These are phyloP conservation scores for Ailanthus altissimus DNA, from an alignment of 345 rosid genomes.

Conservation along the genomic window DNA sequence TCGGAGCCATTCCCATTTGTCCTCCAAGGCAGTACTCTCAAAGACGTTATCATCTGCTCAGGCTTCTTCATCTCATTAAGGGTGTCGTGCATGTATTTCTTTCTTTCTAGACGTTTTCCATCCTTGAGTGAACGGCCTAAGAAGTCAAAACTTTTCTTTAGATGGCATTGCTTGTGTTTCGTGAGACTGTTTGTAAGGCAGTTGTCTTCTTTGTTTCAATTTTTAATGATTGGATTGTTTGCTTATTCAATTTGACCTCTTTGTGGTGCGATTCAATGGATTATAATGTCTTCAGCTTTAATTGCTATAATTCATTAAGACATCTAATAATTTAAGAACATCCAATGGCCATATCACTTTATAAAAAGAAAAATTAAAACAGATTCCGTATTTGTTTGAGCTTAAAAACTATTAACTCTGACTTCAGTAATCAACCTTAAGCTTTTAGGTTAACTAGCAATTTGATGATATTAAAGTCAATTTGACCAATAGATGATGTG, in stretches of 20 bases:
- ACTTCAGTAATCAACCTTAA: not conserved
- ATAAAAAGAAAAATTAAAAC: too few relatives aligned
- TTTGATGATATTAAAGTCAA: not conserved
- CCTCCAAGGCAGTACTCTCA: slow-evolving; percentile 23
- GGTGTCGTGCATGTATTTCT: not conserved
- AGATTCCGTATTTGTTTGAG: not conserved
- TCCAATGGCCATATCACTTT: not conserved
- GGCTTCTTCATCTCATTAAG: slow-evolving; percentile 32
- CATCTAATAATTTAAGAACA: not conserved
- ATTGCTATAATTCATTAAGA: not conserved
- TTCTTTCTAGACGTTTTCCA: not conserved
- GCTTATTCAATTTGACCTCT: slow-evolving; percentile 5
- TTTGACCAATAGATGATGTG: not conserved
- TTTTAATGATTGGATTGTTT: slow-evolving; percentile 6
- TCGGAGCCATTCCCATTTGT: slow-evolving; percentile 27
- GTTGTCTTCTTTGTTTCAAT: not conserved
- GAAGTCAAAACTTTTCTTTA: not conserved
- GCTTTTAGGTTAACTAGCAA: not conserved
- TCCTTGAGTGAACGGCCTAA: not conserved
- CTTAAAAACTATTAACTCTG: not conserved
- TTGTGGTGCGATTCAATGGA: not conserved
- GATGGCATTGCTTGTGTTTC: not conserved
- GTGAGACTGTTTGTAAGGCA: slow-evolving; percentile 3
- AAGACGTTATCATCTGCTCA: slow-evolving; percentile 21
- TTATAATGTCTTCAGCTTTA: not conserved